Evolutionary conservation across 768 basidiomycete genomes (phyloP).

Genomic region (Rubroboletus satanas): DNA sequence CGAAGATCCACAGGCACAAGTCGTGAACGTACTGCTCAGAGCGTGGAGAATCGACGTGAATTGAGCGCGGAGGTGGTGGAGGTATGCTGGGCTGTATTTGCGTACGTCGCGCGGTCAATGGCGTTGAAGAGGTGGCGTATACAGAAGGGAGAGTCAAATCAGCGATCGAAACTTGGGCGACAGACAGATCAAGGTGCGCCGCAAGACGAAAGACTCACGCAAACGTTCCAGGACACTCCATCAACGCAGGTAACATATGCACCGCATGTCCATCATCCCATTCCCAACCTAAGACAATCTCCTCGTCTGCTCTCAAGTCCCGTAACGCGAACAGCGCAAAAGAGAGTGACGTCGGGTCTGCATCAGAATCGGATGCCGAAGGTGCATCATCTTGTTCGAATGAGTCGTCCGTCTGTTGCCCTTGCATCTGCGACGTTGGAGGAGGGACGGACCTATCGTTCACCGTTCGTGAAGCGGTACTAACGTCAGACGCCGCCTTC

Average conservation of each 20-base stretch:
- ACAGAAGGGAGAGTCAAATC: conserved; percentile 1
- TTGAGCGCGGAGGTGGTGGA: conserved; percentile 56
- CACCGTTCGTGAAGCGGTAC: background rate
- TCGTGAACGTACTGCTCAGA: conserved; percentile 65
- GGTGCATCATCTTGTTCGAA: conserved; percentile 20
- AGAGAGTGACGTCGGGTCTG: conserved; percentile 41
- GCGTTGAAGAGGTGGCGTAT: background rate
- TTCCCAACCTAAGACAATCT: conserved; percentile 90
- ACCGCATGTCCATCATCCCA: conserved; percentile 93
- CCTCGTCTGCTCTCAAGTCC: conserved; percentile 74
- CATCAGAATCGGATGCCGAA: conserved; percentile 16
- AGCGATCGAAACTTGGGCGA: conserved; percentile 3
- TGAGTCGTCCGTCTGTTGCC: conserved; percentile 10
- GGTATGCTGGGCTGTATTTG: conserved; percentile 40
- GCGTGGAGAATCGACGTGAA: conserved; percentile 69
- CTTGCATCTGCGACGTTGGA: conserved; percentile 3
- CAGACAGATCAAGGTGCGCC: background rate
- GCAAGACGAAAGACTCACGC: conserved; percentile 42
- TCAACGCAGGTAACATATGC: conserved; percentile 68
- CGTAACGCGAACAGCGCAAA: conserved; percentile 81
- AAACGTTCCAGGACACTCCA: conserved; percentile 54
- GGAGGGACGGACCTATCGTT: conserved; percentile 11
- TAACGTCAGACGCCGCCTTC: conserved; percentile 1
- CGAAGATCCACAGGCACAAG: conserved; percentile 67
- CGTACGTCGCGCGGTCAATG: background rate